phyloP scores from a whole-genome alignment of 306 rosid genomes.

The Cucurbita pepo region DNA sequence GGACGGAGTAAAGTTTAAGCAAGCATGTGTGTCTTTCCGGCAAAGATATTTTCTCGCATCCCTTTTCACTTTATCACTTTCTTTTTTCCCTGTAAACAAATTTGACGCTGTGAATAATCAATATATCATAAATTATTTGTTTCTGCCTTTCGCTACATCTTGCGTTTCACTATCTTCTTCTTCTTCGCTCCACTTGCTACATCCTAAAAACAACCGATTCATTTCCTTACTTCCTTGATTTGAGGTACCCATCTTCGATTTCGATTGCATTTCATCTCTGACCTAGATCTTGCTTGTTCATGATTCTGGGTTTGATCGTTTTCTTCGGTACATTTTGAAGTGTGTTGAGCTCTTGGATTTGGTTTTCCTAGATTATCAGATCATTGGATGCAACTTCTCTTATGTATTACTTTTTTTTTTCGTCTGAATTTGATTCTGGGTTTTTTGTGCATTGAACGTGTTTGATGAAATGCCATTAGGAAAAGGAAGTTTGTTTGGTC shows the following conservation, averaged over 20 bases:
- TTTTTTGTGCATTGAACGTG: not conserved
- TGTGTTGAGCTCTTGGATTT: not conserved
- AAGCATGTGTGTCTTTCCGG: not conserved
- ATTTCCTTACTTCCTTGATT: not conserved
- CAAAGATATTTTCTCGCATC: not conserved
- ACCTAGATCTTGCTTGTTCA: not conserved
- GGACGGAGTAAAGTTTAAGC: constrained; percentile 1
- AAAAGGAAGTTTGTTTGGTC: not conserved
- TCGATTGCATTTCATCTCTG: not conserved
- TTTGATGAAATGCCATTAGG: not conserved
- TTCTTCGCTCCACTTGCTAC: not conserved
- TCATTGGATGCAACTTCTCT: not conserved
- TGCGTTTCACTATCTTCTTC: not conserved
- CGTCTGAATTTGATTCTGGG: not conserved
- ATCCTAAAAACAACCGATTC: not conserved
- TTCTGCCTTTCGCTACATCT: not conserved
- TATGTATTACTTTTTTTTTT: not conserved
- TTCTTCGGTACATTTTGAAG: not conserved
- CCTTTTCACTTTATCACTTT: not conserved
- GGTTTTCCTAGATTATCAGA: not conserved
- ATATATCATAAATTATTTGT: no score
- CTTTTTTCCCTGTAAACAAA: not conserved
- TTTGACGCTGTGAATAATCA: not conserved
- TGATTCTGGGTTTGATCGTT: not conserved
- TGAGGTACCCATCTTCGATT: not conserved